Percentiles rank a stretch among this genome's conserved stretches.
phyloP scores from a whole-genome alignment of 495 filamentous ascomycete genomes.

The Pseudomonodictys pantanalensis region DNA sequence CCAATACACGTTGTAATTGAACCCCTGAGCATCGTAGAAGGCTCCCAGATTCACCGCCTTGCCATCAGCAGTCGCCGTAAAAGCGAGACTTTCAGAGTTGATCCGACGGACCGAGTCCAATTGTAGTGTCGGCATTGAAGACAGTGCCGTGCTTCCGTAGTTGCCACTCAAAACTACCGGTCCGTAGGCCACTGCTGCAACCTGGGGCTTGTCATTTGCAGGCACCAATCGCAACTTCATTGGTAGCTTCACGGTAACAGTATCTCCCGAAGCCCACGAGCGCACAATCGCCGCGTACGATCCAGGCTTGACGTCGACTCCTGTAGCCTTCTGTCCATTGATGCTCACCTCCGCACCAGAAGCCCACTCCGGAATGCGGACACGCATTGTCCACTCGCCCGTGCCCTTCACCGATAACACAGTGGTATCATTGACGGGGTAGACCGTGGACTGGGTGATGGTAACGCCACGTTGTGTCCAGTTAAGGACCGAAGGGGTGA shows the following conservation, averaged over 20 bases:
- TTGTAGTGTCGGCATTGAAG: slow-evolving; percentile 10
- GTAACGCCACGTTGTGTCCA: slow-evolving; percentile 34
- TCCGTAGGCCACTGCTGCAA: slow-evolving; percentile 42
- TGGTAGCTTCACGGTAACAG: slow-evolving; percentile 37
- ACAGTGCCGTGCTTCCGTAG: slow-evolving; percentile 31
- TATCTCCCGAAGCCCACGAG: slow-evolving; percentile 40
- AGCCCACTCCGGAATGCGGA: slow-evolving; percentile 42
- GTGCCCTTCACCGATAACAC: slow-evolving; percentile 32
- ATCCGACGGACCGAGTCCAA: slow-evolving; percentile 14
- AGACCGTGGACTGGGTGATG: slow-evolving; percentile 37
- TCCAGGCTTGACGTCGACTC: slow-evolving; percentile 28
- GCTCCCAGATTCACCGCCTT: slow-evolving; percentile 13
- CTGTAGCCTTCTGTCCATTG: slow-evolving; percentile 33
- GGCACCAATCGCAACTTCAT: slow-evolving; percentile 36
- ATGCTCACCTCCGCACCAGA: slow-evolving; percentile 34
- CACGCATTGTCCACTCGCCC: slow-evolving; percentile 30
- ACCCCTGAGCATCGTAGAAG: slow-evolving; percentile 21
- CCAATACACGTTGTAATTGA: slow-evolving; percentile 23
- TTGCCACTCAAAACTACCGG: slow-evolving; percentile 38
- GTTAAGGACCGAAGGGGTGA: slow-evolving; percentile 38
- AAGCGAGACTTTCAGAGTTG: slow-evolving; percentile 1
- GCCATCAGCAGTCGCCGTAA: slow-evolving; percentile 12
- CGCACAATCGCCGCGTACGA: slow-evolving; percentile 36
- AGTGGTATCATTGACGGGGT: slow-evolving; percentile 36
- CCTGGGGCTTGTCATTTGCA: slow-evolving; percentile 39